These are phyloP conservation scores for Malassezia nana DNA, from an alignment of 1,284 basidiomycete genomes.

Conservation along the genomic window DNA sequence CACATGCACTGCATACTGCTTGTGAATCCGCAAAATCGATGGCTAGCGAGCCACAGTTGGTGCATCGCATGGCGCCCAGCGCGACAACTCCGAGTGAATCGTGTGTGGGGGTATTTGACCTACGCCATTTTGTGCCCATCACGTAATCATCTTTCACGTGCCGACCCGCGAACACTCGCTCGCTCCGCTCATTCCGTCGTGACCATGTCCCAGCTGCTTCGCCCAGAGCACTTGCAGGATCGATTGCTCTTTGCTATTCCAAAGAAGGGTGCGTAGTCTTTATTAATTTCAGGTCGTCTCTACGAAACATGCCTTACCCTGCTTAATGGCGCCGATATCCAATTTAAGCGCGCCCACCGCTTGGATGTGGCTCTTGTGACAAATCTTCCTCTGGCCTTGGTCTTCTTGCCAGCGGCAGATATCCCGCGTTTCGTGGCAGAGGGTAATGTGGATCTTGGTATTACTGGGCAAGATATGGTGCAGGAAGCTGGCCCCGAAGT, in stretches of 20 bases:
- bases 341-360: slow-evolving; percentile 78
- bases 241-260: slow-evolving; percentile 88
- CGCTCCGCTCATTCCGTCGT: not conserved
- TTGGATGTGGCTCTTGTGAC: slow-evolving; percentile 83
- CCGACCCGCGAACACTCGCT: not conserved
- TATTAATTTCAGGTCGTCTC: slow-evolving; percentile 53
- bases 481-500: slow-evolving; percentile 65
- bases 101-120: not conserved
- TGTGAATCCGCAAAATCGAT: slow-evolving; percentile 38
- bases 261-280: slow-evolving; percentile 67
- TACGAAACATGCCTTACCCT: slow-evolving; percentile 85
- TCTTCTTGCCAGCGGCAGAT: slow-evolving; percentile 92
- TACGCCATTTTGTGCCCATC: not conserved
- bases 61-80: slow-evolving; percentile 29
- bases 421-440: slow-evolving; percentile 98
- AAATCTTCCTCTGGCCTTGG: slow-evolving; percentile 89
- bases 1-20: slow-evolving; percentile 41
- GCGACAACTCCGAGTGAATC: not conserved
- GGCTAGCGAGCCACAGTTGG: slow-evolving; percentile 34
- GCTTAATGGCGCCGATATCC: slow-evolving; percentile 75
- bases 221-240: slow-evolving; percentile 52
- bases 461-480: slow-evolving; percentile 94
- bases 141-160: not conserved
- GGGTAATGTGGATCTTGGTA: slow-evolving; percentile 81
- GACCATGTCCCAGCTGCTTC: slow-evolving; percentile 39